Conservation (phyloP, 2,329 filamentous ascomycete genomes). For the Malbranchea zuffiana region DNA sequence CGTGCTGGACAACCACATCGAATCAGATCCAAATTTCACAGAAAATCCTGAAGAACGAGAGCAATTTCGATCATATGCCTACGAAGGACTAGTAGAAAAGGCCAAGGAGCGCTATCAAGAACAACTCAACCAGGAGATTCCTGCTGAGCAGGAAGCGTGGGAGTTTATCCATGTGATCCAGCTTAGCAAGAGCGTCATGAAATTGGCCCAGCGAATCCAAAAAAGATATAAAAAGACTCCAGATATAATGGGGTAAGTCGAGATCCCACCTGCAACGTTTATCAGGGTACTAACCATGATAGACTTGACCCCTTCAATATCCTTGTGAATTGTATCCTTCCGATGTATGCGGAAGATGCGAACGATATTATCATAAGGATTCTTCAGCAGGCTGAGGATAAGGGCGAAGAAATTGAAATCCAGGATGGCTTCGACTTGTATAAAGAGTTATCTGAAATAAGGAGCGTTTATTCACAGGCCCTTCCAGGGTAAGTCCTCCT, state of each 20-base stretch:
- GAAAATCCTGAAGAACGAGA: constrained; percentile 58
- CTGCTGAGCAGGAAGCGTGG: constrained; percentile 71
- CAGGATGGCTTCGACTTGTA: constrained; percentile 94
- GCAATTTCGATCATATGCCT: constrained; percentile 60
- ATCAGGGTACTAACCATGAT: constrained; percentile 16
- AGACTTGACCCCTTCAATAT: constrained; percentile 54
- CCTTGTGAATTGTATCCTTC: constrained; percentile 72
- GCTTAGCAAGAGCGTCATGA: constrained; percentile 74
- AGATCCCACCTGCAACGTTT: not conserved
- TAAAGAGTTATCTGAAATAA: constrained; percentile 73
- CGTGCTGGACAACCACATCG: constrained; percentile 71
- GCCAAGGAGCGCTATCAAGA: constrained; percentile 70
- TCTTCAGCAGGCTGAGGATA: constrained; percentile 58
- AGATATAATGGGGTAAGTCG: constrained; percentile 62
- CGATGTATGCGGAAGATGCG: constrained; percentile 81
- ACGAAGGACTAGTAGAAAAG: constrained; percentile 60
- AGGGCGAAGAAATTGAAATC: constrained; percentile 65
- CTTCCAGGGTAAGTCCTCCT: constrained; percentile 47
- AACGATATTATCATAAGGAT: constrained; percentile 75
- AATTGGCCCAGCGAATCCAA: constrained; percentile 75
- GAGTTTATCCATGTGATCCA: constrained; percentile 84
- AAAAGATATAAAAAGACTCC: constrained; percentile 85
- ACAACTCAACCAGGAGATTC: constrained; percentile 69
- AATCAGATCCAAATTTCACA: constrained; percentile 64
- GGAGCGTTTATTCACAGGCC: constrained; percentile 64